A percentile compares a stretch with the other conserved stretches of the same genome.
Conservation (phyloP, 163 green algal species). For the Chloromonas sp. region DNA sequence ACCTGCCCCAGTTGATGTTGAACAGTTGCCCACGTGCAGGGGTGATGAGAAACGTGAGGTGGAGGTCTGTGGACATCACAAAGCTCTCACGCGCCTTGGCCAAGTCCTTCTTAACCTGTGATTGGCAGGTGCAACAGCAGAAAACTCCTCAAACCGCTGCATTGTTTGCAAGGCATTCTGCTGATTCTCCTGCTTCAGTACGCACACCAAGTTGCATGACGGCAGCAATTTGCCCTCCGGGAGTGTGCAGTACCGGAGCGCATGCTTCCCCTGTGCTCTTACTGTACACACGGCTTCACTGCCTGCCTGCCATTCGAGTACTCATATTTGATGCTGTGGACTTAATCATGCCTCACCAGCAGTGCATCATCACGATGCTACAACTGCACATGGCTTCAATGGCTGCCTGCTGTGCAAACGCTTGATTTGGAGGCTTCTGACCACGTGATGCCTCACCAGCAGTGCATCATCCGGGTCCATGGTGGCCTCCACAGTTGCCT, state of each 20-base stretch:
- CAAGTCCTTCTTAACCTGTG: conserved; percentile 61
- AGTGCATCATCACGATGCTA: conserved; percentile 49
- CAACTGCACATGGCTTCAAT: too few relatives aligned
- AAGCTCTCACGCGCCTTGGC: conserved; percentile 51
- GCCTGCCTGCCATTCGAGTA: too few relatives aligned
- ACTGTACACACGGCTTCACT: too few relatives aligned
- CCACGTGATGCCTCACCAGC: conserved; percentile 29
- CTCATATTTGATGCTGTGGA: too few relatives aligned
- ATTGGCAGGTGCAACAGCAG: background rate
- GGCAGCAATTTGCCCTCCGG: background rate
- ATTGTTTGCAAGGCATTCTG: background rate
- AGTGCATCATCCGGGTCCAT: conserved; percentile 72
- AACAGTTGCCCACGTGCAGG: conserved; percentile 39
- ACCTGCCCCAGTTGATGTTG: conserved; percentile 24
- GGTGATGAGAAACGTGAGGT: conserved; percentile 86
- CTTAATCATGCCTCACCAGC: conserved; percentile 27
- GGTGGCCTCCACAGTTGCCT: conserved; percentile 51
- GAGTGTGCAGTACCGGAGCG: too few relatives aligned
- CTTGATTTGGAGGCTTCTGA: too few relatives aligned
- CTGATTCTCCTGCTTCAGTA: background rate
- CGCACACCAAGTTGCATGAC: background rate
- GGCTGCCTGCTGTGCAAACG: too few relatives aligned
- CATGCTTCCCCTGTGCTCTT: too few relatives aligned
- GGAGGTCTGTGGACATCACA: conserved; percentile 78
- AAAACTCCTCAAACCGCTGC: background rate